These are phyloP conservation scores for Clohesyomyces aquaticus DNA, from an alignment of 495 filamentous ascomycete genomes.

Conservation along the genomic window DNA sequence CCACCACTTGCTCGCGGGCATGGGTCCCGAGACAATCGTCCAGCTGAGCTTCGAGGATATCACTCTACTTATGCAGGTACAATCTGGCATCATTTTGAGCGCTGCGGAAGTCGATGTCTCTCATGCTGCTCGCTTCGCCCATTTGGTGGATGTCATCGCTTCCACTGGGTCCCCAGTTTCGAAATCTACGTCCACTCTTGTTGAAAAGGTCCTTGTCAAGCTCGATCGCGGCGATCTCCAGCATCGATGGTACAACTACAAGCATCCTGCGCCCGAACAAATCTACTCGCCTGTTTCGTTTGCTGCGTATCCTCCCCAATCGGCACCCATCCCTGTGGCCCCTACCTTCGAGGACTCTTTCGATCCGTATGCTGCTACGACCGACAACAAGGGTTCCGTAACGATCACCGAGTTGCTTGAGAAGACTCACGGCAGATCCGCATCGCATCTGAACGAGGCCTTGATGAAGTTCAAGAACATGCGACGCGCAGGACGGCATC, in stretches of 20 bases:
- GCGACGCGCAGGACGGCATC: slow-evolving; percentile 86
- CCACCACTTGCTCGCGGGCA: slow-evolving; percentile 63
- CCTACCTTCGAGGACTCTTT: slow-evolving; percentile 72
- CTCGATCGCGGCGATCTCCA: slow-evolving; percentile 62
- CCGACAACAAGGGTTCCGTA: slow-evolving; percentile 88
- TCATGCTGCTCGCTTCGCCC: slow-evolving; percentile 62
- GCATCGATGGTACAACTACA: slow-evolving; percentile 61
- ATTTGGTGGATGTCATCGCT: slow-evolving; percentile 61
- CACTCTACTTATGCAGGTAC: slow-evolving; percentile 63
- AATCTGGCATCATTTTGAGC: slow-evolving; percentile 63
- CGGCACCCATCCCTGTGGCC: slow-evolving; percentile 45
- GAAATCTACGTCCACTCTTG: slow-evolving; percentile 54
- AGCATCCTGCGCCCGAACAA: slow-evolving; percentile 48
- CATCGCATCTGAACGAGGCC: slow-evolving; percentile 76
- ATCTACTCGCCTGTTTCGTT: slow-evolving; percentile 45
- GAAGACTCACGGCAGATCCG: slow-evolving; percentile 64
- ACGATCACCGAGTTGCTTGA: slow-evolving; percentile 88
- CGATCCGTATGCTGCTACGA: slow-evolving; percentile 86
- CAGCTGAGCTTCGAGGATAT: slow-evolving; percentile 61
- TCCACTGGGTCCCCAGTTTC: slow-evolving; percentile 56
- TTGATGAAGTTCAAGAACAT: slow-evolving; percentile 85
- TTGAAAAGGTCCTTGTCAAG: slow-evolving; percentile 62
- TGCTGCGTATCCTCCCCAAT: slow-evolving; percentile 41
- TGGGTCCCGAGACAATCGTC: slow-evolving; percentile 62
- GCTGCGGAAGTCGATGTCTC: slow-evolving; percentile 55